Base-by-base conservation (phyloP, 768 basidiomycete genomes). In the Imleria badia region DNA sequence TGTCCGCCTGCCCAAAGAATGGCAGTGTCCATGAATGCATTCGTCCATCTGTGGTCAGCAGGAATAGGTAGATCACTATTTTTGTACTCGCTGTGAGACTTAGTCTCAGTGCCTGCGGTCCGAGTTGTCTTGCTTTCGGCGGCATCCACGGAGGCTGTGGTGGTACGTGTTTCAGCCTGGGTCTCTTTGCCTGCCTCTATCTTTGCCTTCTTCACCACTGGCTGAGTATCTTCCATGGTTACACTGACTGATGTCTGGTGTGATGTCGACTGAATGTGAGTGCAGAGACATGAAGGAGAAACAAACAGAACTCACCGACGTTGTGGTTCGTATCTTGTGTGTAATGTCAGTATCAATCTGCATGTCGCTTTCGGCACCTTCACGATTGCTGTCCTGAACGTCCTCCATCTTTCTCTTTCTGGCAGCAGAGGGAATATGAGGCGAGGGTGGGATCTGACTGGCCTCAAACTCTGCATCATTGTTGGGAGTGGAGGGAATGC, bases 1-100 rank as follows among this genome's bases (percentile, higher is more conserved):
- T 48, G 52, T 30, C 52, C 40, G 4, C 33, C 23, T 6, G 45
- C 52, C 52, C 52, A 53, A 15, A 53, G 52, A 35, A 47, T 47
- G 12, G 19, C 45, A 4, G 39, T 53, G 33, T 47, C 45, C 45
- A 53, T 41, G 33, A 53, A 53, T 6, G 17, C n/a, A 12, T 30
- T 45, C 0, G 34, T 45, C 34, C 51, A 51, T 26, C 3, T 43
- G 3, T 36, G 35, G 12, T 45, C 35, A 3, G 13, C 35, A 17
- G 42, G 42, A 30, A 51, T 7, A 22, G 51, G 51, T 11, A 51
- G 51, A 9, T 51, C 34, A 8, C 17, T 30, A 26, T 51, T 51
- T 5, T 51, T 51, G 43, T 45, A 45, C 2, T 36, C 34, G 1
- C 43, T 45, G 43, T 14, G 17, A 15, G 41, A 51, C 41, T 51